These are phyloP conservation scores for Cicer bijugum DNA, from an alignment of 306 rosid species.

Conservation along the genomic window DNA sequence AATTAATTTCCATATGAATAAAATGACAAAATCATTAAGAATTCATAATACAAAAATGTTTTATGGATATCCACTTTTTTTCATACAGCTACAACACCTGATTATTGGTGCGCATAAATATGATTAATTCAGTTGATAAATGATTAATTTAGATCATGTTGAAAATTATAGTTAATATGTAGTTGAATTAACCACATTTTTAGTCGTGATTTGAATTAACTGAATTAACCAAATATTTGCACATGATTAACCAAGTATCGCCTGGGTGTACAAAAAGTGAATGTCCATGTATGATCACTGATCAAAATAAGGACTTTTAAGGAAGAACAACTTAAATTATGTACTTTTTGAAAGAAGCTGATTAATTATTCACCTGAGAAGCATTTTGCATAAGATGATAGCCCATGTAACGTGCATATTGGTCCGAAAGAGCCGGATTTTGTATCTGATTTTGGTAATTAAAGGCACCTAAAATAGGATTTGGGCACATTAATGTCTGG, in stretches of 20 bases:
- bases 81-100: too few species aligned
- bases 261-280: too few species aligned
- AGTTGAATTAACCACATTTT: too few species aligned
- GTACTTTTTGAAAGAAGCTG: constrained; percentile 29
- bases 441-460: constrained; percentile 74
- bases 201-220: too few species aligned
- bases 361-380: constrained; percentile 60
- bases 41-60: neutral
- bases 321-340: neutral
- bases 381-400: constrained; percentile 78
- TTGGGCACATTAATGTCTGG: constrained; percentile 64
- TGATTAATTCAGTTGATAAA: too few species aligned
- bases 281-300: too few species aligned
- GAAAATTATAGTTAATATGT: too few species aligned
- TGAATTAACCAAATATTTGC: too few species aligned
- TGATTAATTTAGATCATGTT: too few species aligned
- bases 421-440: constrained; percentile 72
- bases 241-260: too few species aligned
- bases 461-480: constrained; percentile 61
- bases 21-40: constrained; percentile 9
- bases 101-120: too few species aligned
- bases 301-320: neutral
- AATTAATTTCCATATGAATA: constrained; percentile 4
- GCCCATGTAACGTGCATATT: constrained; percentile 71
- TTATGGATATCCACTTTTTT: too few species aligned